Percentiles rank a stretch among this genome's conserved stretches.
These are phyloP conservation scores for Sungouiozyma intestinalis DNA, from an alignment of 805 yeast species.

Conservation along the genomic window DNA sequence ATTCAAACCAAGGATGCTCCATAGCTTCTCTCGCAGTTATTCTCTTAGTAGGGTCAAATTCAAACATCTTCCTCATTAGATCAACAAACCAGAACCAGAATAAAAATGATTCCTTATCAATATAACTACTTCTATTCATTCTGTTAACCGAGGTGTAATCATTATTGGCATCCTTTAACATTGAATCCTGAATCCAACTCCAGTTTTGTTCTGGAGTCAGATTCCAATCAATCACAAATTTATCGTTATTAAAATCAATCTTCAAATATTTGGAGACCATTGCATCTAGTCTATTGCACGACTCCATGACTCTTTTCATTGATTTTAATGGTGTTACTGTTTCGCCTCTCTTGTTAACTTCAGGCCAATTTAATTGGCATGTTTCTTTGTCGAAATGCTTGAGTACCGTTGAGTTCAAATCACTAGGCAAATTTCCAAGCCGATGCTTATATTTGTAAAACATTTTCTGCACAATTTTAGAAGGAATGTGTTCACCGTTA, in stretches of 20 bases:
- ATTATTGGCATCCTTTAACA: neutral
- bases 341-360: constrained; percentile 20
- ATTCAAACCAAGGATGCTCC: constrained; percentile 72
- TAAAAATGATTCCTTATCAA: constrained; percentile 50
- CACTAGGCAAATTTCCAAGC: constrained; percentile 26
- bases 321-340: constrained; percentile 22
- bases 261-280: constrained; percentile 21
- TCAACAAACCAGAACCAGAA: constrained; percentile 82
- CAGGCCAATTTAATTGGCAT: constrained; percentile 23
- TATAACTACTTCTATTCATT: constrained; percentile 4
- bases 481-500: constrained; percentile 42
- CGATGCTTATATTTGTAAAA: constrained; percentile 24
- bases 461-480: constrained; percentile 27
- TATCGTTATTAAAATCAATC: constrained; percentile 19
- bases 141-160: constrained; percentile 7
- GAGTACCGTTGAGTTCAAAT: constrained; percentile 24
- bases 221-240: constrained; percentile 23
- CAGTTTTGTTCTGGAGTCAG: constrained; percentile 24
- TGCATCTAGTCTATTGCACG: constrained; percentile 24
- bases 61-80: constrained; percentile 52
- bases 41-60: constrained; percentile 61
- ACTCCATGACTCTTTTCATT: constrained; percentile 22
- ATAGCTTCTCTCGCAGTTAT: constrained; percentile 69
- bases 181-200: constrained; percentile 5
- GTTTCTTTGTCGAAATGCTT: constrained; percentile 22